Evolutionary conservation across 495 filamentous ascomycete species (phyloP).

Genomic region (Hyaloscypha hepaticicola): DNA sequence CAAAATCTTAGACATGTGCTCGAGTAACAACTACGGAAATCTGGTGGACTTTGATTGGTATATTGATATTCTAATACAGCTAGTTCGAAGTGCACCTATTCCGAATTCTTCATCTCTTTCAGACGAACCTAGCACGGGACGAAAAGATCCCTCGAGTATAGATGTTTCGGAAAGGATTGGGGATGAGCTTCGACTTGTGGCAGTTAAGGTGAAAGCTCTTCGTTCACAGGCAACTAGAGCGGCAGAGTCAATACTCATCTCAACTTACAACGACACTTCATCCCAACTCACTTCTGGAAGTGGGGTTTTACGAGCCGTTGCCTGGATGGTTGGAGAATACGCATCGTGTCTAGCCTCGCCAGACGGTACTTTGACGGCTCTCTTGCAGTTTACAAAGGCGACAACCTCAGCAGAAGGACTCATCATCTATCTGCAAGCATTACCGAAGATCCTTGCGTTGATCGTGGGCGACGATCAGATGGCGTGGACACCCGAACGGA

Average conservation of each 20-base stretch:
- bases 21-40: constrained; percentile 81
- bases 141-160: neutral
- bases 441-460: constrained; percentile 77
- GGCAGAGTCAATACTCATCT: constrained; percentile 71
- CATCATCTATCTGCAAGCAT: constrained; percentile 78
- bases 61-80: constrained; percentile 76
- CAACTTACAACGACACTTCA: constrained; percentile 42
- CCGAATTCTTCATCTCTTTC: constrained; percentile 22
- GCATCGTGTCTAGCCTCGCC: constrained; percentile 64
- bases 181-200: constrained; percentile 79
- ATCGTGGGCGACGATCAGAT: constrained; percentile 55
- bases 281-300: constrained; percentile 40
- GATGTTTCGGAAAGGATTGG: constrained; percentile 75
- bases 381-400: constrained; percentile 66
- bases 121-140: constrained; percentile 5
- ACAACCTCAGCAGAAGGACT: constrained; percentile 61
- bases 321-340: constrained; percentile 90
- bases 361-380: constrained; percentile 62
- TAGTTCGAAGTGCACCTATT: constrained; percentile 66
- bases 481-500: constrained; percentile 62
- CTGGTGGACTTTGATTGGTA: constrained; percentile 96
- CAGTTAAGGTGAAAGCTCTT: constrained; percentile 85
- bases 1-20: constrained; percentile 85
- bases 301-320: constrained; percentile 66
- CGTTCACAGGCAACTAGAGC: constrained; percentile 74